Base-by-base conservation (phyloP, 495 filamentous ascomycete genomes). In the Acidiella bohemica region DNA sequence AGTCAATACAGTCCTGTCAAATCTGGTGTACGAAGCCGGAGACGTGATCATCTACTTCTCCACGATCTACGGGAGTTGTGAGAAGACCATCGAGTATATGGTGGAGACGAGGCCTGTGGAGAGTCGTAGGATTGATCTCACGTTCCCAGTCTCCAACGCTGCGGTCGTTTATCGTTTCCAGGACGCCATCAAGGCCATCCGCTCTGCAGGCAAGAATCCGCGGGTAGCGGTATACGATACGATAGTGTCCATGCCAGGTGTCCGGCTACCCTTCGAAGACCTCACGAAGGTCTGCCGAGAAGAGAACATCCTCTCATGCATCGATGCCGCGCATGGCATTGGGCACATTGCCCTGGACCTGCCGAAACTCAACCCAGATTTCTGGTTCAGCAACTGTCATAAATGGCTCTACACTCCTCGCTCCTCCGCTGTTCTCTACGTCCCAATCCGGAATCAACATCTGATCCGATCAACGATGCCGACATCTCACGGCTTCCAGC, bases 401-500 rank as follows among this genome's bases (percentile, higher is more conserved):
- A 96, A 95, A 72, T 96, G 88, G 88, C 71, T 94, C 12, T 81
- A 75, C 50, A 73, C 75, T 9, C 88, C 86, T n/a, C 73, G 88
- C 29, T 76, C 75, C 19, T 82, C 75, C 50, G 84, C 85, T 2
- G 66, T 85, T 1, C 71, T 95, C 34, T 81, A 93, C 55, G 83
- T 92, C 1, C 76, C 82, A 0, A 39, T 60, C 8, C 67, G 73
- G 10, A 79, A 92, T 53, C 88, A 93, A 51, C 60, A 61, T 17
- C 54, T 87, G 16, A 72, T 94, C 14, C 75, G 82, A 10, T 74
- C 75, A 8, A 78, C 79, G 0, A 45, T 93, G 22, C 85, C 88
- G 9, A 94, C 80, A 1, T 70, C 64, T n/a, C 68, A 73, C 39
- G 70, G 72, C 4, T 82, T 71, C 53, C 25, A 60, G 0, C 57